Conservation (phyloP, 2,329 filamentous ascomycete species). For the Endothia cerciana region DNA sequence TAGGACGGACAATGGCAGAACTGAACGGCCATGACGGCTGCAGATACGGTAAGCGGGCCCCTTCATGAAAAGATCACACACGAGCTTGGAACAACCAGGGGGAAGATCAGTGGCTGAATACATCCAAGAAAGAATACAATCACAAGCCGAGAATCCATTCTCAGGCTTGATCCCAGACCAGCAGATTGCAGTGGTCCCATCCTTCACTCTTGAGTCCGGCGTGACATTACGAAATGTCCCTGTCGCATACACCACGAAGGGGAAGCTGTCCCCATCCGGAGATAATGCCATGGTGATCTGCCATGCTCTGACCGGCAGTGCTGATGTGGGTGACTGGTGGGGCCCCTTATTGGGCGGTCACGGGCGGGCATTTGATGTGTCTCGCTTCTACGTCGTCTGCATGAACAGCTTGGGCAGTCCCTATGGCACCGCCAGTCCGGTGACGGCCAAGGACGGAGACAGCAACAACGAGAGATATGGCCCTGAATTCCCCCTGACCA, state of each 20-base stretch:
- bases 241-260: constrained; percentile 69
- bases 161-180: constrained; percentile 85
- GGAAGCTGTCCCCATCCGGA: constrained; percentile 59
- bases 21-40: constrained; percentile 18
- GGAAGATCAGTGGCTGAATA: constrained; percentile 62
- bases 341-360: constrained; percentile 78
- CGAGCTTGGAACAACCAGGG: background rate
- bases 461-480: constrained; percentile 77
- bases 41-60: constrained; percentile 28
- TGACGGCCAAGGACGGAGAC: constrained; percentile 86
- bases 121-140: constrained; percentile 65
- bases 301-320: constrained; percentile 83
- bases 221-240: constrained; percentile 78
- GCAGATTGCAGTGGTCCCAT: constrained; percentile 81
- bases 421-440: constrained; percentile 85
- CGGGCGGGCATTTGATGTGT: constrained; percentile 79
- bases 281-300: constrained; percentile 78
- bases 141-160: constrained; percentile 91
- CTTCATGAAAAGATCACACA: background rate
- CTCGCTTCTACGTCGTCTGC: constrained; percentile 82
- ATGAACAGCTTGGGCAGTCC: constrained; percentile 86
- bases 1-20: background rate
- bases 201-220: constrained; percentile 92
- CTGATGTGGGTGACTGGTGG: constrained; percentile 89
- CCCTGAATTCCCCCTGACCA: constrained; percentile 94